Conservation (phyloP, 768 basidiomycete genomes). For the Termitomyces sp. region DNA sequence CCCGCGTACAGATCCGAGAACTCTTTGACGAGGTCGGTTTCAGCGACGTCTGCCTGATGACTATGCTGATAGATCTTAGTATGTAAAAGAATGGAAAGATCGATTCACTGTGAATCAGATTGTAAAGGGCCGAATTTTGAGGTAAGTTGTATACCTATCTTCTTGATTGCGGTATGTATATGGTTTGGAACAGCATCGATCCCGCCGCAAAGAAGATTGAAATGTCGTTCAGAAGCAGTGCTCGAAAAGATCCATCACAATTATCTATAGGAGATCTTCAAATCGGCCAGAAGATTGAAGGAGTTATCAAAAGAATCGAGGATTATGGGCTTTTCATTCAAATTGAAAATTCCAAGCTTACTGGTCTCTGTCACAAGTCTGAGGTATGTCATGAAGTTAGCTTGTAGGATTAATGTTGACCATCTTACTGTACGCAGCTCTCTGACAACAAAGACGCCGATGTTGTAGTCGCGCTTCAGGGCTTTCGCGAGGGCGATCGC, state of each 20-base stretch:
- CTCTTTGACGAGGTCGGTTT: constrained; percentile 77
- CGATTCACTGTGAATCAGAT: constrained; percentile 77
- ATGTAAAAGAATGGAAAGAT: constrained; percentile 92
- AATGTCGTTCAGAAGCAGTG: constrained; percentile 79
- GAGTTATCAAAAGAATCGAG: constrained; percentile 77
- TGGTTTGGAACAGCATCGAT: constrained; percentile 55
- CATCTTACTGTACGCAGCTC: constrained; percentile 50
- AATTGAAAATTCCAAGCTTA: constrained; percentile 80
- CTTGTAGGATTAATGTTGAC: not conserved
- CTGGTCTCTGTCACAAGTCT: constrained; percentile 92
- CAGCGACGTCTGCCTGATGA: not conserved
- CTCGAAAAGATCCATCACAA: constrained; percentile 37
- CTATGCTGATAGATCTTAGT: constrained; percentile 44
- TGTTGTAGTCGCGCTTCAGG: constrained; percentile 68
- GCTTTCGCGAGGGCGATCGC: constrained; percentile 83
- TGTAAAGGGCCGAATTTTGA: constrained; percentile 81
- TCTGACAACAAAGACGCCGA: constrained; percentile 87
- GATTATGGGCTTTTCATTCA: constrained; percentile 91
- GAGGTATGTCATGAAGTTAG: constrained; percentile 48
- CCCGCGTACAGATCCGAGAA: constrained; percentile 90
- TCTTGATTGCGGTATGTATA: not conserved
- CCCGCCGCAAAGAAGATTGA: constrained; percentile 76
- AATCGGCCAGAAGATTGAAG: constrained; percentile 79
- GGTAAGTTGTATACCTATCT: constrained; percentile 36
- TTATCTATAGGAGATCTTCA: constrained; percentile 54